These are phyloP conservation scores for Zostera marina DNA, from an alignment of 116 monocot species.

Conservation along the genomic window DNA sequence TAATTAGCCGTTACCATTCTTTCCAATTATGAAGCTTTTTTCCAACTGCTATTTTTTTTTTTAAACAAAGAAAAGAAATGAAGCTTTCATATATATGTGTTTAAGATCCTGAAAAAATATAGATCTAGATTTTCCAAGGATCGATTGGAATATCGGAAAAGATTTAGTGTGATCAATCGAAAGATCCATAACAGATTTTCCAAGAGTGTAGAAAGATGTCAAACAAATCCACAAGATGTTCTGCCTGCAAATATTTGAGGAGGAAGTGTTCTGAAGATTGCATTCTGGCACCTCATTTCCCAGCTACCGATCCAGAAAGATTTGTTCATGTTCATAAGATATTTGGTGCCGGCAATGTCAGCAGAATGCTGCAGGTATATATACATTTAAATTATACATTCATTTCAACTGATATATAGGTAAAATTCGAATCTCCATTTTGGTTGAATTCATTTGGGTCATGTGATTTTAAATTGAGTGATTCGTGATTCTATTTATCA, in stretches of 20 bases:
- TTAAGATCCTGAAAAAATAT: not conserved
- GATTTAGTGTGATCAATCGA: not conserved
- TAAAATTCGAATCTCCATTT: no score
- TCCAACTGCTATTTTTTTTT: no score
- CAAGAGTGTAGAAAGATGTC: not conserved
- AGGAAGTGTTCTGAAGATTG: slow-evolving; percentile 50
- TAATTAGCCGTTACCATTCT: no score
- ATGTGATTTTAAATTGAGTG: no score
- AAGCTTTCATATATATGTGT: no score
- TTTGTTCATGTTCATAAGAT: slow-evolving; percentile 49
- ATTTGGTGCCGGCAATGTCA: slow-evolving; percentile 54
- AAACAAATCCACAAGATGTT: slow-evolving; percentile 8
- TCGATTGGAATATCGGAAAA: not conserved
- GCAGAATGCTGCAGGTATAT: slow-evolving; percentile 13
- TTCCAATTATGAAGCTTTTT: no score
- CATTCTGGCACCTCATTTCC: slow-evolving; percentile 45
- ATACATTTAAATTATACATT: not conserved
- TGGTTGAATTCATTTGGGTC: no score
- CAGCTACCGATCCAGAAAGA: slow-evolving; percentile 26
- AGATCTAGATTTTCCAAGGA: not conserved
- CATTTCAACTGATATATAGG: no score
- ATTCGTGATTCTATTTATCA: not conserved
- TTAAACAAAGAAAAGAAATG: no score
- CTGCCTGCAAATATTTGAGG: slow-evolving; percentile 15
- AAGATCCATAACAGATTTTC: not conserved